Base-by-base conservation (phyloP, 2,329 filamentous ascomycete genomes). In the Sarocladium brachiariae region DNA sequence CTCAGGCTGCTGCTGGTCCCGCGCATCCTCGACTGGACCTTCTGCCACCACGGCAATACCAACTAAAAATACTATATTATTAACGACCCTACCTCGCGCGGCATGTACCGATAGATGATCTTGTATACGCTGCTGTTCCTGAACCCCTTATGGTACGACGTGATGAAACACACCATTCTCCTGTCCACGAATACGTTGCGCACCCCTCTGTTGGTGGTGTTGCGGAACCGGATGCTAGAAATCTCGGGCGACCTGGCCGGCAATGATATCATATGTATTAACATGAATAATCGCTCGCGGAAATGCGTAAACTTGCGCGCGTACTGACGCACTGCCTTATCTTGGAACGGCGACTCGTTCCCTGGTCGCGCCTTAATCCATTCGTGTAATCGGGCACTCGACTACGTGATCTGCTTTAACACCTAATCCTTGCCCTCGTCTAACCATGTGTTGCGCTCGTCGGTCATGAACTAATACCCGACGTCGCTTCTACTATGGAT, bases 31-130 rank as follows among this genome's bases (percentile, higher is more conserved):
- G 33, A n/a, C 21, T 49, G 33, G 10, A 49, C 33, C 9, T 37
- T 23, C 31, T 49, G 14, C 47, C 27, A 49, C 13, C 14, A 49
- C 16, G 23, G 47, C 21, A 49, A 23, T 9, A 37, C 27, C 3
- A 49, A 16, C 47, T 24, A 49, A 14, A 49, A 30, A 24, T 37
- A 49, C 11, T 37, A 49, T 16, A 49, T 24, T 11, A 49, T 19
- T 37, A 37, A 37, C 7, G 31, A 16, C 11, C 47, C 31, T 14
- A 49, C 31, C 33, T 49, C 8, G 4, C 23, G 23, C 6, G 33
- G 47, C 34, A 49, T 18, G 21, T 18, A 49, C 16, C 30, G 16
- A 24, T 37, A 18, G 24, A 38, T 37, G 24, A 37, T 18, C 34
- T 35, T 25, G 25, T 7, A 24, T n/a, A 19, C 19, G 11, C 38